Evolutionary conservation across 805 yeast species (phyloP).

Genomic region (Sporopachydermia lactativora): DNA sequence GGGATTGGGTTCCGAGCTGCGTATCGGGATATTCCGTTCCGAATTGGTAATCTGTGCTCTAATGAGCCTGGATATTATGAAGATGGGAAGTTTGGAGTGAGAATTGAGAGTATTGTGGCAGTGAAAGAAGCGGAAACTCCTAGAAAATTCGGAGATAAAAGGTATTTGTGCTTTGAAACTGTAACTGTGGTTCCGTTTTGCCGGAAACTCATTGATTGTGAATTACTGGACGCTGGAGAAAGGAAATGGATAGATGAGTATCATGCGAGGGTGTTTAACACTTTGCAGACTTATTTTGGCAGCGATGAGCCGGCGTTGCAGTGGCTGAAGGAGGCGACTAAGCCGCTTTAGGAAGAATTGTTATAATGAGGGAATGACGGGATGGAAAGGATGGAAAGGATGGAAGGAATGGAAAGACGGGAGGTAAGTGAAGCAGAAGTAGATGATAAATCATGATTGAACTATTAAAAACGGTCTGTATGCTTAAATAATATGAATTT

Average conservation of each 20-base stretch:
- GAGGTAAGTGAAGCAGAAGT: too few species aligned
- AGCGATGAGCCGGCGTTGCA: conserved; percentile 39
- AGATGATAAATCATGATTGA: too few species aligned
- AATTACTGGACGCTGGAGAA: conserved; percentile 31
- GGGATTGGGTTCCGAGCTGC: conserved; percentile 44
- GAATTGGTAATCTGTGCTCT: conserved; percentile 40
- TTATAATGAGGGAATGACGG: too few species aligned
- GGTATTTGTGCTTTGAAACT: conserved; percentile 38
- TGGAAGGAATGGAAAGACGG: too few species aligned
- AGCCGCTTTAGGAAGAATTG: too few species aligned
- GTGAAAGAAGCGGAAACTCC: conserved; percentile 31
- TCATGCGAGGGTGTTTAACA: conserved; percentile 32
- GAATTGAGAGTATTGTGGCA: conserved; percentile 28
- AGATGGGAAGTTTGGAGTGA: conserved; percentile 44
- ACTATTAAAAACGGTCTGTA: too few species aligned
- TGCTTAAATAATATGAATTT: too few species aligned
- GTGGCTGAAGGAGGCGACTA: conserved; percentile 64
- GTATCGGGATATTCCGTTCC: conserved; percentile 29
- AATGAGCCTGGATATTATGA: conserved; percentile 54
- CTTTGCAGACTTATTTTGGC: conserved; percentile 23
- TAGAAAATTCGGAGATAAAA: conserved; percentile 21
- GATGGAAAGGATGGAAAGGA: too few species aligned
- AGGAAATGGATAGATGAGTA: conserved; percentile 34
- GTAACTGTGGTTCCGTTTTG: conserved; percentile 46
- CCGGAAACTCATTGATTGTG: conserved; percentile 31